Conservation (phyloP, 2,329 filamentous ascomycete species). For the Emergomyces pasteurianus region DNA sequence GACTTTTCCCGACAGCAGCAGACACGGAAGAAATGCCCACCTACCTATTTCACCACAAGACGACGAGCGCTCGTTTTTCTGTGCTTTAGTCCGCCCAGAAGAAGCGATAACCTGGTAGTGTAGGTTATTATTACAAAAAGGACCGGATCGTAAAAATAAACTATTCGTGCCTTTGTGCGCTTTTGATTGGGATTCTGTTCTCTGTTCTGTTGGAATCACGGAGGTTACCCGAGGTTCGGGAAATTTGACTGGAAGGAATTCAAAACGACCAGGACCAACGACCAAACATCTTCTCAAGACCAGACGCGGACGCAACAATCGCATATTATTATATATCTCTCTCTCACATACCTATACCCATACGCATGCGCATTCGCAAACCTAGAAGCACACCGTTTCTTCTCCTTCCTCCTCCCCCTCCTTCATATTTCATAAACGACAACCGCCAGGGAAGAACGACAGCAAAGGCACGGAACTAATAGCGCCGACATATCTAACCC, state of each 20-base stretch:
- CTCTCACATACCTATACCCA: not conserved
- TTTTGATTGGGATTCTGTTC: not conserved
- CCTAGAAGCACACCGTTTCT: too few species aligned
- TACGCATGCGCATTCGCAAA: not conserved
- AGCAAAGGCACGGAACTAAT: too few species aligned
- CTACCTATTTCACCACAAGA: not conserved
- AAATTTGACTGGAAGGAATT: not conserved
- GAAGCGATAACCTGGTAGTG: not conserved
- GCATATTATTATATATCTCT: not conserved
- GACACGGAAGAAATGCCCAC: not conserved
- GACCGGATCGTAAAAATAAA: not conserved
- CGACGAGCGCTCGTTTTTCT: not conserved
- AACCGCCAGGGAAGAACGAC: not conserved
- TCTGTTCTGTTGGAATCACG: not conserved
- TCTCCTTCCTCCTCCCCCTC: too few species aligned
- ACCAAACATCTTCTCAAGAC: not conserved
- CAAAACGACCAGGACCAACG: not conserved
- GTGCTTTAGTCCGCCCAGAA: not conserved
- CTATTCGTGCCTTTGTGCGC: not conserved
- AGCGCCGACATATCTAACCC: not conserved
- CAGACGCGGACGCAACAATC: not conserved
- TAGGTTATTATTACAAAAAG: not conserved
- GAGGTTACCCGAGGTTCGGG: constrained; percentile 8
- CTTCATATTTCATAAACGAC: not conserved
- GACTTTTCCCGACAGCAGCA: too few species aligned